phyloP scores from a whole-genome alignment of 2,329 filamentous ascomycete species.

The Aspergillus puulaauensis region DNA sequence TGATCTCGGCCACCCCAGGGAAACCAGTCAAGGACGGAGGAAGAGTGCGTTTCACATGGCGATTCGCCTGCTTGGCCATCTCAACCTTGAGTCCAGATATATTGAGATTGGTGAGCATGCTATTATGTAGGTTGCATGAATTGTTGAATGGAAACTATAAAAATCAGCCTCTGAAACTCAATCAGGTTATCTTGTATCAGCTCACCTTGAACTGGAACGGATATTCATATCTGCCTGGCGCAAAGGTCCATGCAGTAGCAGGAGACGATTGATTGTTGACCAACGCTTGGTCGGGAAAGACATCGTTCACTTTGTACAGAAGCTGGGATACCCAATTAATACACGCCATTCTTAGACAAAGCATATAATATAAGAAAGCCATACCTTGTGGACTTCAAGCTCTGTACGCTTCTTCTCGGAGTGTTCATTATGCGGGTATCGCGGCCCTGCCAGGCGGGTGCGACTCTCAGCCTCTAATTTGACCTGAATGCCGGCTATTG shows the following conservation, averaged over 20 bases:
- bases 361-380: constrained; percentile 2
- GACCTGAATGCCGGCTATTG: constrained; percentile 47
- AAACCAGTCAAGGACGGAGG: constrained; percentile 88
- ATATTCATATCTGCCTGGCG: constrained; percentile 48
- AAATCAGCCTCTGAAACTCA: not conserved
- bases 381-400: constrained; percentile 51
- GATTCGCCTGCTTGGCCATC: constrained; percentile 44
- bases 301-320: constrained; percentile 47
- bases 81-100: constrained; percentile 47
- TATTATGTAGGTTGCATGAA: constrained; percentile 46
- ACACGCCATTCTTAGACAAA: not conserved
- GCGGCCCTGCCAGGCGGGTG: constrained; percentile 43
- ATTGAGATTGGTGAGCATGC: constrained; percentile 47
- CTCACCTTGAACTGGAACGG: constrained; percentile 51
- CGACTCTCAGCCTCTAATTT: constrained; percentile 52
- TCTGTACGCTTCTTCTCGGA: constrained; percentile 50
- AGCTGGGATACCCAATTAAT: constrained; percentile 26
- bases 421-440: constrained; percentile 40
- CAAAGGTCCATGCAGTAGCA: constrained; percentile 44
- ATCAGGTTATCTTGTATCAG: not conserved
- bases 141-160: constrained; percentile 51
- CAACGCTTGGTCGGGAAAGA: constrained; percentile 47
- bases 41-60: constrained; percentile 80
- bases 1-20: constrained; percentile 81
- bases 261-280: constrained; percentile 33